A percentile compares a stretch with the other conserved stretches of the same genome.
These are phyloP conservation scores for Gaultheria prostrata DNA, from an alignment of 148 eudicot species.

Conservation along the genomic window DNA sequence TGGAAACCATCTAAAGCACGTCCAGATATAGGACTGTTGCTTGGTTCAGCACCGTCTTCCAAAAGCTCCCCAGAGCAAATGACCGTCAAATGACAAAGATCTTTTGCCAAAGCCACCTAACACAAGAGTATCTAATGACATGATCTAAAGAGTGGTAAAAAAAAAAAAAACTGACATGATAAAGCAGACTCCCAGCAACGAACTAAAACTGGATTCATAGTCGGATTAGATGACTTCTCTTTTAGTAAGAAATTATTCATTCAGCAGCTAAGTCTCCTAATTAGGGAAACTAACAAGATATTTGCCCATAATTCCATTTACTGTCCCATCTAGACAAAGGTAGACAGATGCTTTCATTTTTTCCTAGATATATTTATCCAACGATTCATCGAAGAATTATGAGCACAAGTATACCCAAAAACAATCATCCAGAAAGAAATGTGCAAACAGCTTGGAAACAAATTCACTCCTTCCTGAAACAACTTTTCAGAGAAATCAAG, in stretches of 20 bases:
- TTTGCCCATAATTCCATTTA: neutral
- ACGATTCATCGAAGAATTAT: neutral
- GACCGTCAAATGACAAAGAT: conserved; percentile 72
- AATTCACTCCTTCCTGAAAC: neutral
- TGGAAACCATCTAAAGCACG: conserved; percentile 47
- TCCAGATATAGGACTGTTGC: conserved; percentile 30
- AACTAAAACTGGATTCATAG: neutral
- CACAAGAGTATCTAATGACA: neutral
- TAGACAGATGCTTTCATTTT: neutral
- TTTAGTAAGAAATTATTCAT: neutral
- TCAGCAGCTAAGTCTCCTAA: neutral
- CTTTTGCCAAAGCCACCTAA: conserved; percentile 87
- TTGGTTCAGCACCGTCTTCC: conserved; percentile 29
- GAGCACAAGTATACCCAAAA: neutral
- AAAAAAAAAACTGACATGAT: neutral
- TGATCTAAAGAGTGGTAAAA: neutral
- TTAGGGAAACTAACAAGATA: neutral
- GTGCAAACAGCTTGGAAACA: neutral
- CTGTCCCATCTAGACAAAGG: neutral
- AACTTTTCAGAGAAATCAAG: neutral
- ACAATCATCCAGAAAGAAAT: neutral
- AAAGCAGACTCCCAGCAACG: neutral
- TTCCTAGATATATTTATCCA: neutral
- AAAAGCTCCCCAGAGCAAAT: conserved; percentile 64
- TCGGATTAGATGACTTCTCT: neutral